Conservation (phyloP, 345 rosid species). For the Clausena lansium region DNA sequence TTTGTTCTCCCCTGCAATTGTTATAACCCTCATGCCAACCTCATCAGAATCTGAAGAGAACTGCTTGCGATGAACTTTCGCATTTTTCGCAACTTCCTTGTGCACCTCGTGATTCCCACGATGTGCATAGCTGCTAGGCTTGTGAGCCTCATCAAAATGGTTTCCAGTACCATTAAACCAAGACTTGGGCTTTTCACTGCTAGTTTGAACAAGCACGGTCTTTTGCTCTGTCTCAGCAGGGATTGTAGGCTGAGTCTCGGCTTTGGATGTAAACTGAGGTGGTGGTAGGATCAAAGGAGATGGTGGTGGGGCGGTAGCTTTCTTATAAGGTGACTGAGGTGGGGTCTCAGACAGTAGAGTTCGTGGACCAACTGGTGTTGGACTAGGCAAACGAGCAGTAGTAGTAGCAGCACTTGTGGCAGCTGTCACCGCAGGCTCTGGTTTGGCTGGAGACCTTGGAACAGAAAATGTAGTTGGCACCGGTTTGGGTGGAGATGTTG, state of each 20-base stretch:
- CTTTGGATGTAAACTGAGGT: slow-evolving; percentile 42
- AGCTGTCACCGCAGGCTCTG: not conserved
- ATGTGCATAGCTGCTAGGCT: slow-evolving; percentile 21
- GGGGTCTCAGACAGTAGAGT: slow-evolving; percentile 31
- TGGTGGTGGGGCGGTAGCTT: slow-evolving; percentile 49
- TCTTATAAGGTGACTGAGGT: slow-evolving; percentile 39
- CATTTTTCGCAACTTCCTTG: slow-evolving; percentile 16
- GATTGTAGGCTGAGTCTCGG: slow-evolving; percentile 35
- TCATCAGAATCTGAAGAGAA: slow-evolving; percentile 40
- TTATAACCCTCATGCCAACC: slow-evolving; percentile 51
- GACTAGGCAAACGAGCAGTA: slow-evolving; percentile 5
- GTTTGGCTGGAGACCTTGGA: not conserved
- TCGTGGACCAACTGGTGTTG: slow-evolving; percentile 22
- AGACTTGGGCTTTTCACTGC: slow-evolving; percentile 38
- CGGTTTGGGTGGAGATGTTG: no score
- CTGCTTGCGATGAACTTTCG: slow-evolving; percentile 34
- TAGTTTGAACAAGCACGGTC: slow-evolving; percentile 54
- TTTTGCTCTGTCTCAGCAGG: slow-evolving; percentile 62
- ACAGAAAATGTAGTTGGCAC: not conserved
- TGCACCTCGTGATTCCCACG: slow-evolving; percentile 16
- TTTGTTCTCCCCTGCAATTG: slow-evolving; percentile 86
- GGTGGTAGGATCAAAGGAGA: slow-evolving; percentile 82
- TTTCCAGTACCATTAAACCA: slow-evolving; percentile 2
- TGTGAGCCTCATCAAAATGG: slow-evolving; percentile 10
- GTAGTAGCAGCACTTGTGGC: not conserved